Base-by-base conservation (phyloP, 2,329 filamentous ascomycete species). In the Pseudopithomyces maydicus region DNA sequence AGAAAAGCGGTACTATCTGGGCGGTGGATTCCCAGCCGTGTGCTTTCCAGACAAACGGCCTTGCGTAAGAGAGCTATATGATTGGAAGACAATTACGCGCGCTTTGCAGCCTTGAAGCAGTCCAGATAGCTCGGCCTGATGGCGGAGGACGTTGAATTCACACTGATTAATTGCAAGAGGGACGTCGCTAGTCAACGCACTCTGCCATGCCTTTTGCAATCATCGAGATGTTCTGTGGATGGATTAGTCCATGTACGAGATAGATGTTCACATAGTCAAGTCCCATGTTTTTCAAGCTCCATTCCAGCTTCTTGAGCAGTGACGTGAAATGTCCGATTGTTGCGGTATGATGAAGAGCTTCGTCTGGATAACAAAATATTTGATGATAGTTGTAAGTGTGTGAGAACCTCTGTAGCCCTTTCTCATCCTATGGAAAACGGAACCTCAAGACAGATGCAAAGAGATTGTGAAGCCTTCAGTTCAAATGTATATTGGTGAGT, bases 171-270 rank as follows among this genome's bases (percentile, higher is more conserved):
- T 73, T 1, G 77, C 75, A 4, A 81, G 75, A 0, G 78, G 77
- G 5, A 80, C 55, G 1, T 68, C 70, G 36, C 51, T 78, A 72
- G 4, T 78, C 78, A 6, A 79, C 72, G 58, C 79, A 80, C 20
- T 78, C 72, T 0, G 78, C 78, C 42, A 81, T 57, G 1, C 74
- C 76, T 51, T 78, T 72, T 3, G 78, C 79, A 7, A 79, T 72
- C 7, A 64, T 73, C 17, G 72, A 69, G 58, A 80, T 77, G 35
- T 66, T 70, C 53, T 74, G 74, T 11, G 73, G 57, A 56, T 81
- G 79, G 6, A 79, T 74, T 2, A 74, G 80, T 15, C 80, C 80
- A 51, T 81, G 78, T 2, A 80, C 75, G 8, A 80, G 69, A 51
- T 77, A 78, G 44, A 78, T 70, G 54, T 80, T 77, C 14, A 79